Conservation (phyloP, 2,329 filamentous ascomycete genomes). For the Didymella exigua region DNA sequence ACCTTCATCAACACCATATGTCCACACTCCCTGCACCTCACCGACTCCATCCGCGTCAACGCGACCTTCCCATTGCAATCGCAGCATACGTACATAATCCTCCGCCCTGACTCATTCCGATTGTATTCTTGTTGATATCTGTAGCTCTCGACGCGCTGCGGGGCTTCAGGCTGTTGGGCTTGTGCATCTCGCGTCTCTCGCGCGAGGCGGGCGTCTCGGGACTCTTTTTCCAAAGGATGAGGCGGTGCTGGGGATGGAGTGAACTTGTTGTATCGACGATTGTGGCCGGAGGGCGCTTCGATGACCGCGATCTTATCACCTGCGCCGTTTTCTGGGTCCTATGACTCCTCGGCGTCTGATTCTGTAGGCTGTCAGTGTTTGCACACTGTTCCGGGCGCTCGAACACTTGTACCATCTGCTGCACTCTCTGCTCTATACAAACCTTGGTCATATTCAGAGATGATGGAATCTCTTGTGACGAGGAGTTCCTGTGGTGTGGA, state of each 20-base stretch:
- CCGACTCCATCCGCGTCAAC: neutral
- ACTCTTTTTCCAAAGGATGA: no score
- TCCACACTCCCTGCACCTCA: constrained; percentile 23
- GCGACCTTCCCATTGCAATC: neutral
- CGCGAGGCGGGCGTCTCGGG: neutral
- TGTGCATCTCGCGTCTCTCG: neutral
- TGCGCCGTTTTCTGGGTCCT: neutral
- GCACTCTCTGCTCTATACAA: neutral
- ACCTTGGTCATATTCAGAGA: no score
- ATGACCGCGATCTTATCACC: no score
- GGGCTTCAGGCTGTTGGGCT: neutral
- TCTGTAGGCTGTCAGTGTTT: neutral
- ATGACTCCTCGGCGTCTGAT: neutral
- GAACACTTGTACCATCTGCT: neutral
- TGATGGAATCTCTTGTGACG: neutral
- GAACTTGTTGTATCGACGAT: neutral
- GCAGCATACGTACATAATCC: neutral
- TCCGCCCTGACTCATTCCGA: neutral
- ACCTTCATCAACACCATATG: constrained; percentile 15
- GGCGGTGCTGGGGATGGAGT: neutral
- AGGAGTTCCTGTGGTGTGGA: neutral
- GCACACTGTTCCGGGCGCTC: neutral
- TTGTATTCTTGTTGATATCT: neutral
- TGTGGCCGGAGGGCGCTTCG: no score
- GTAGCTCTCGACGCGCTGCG: neutral